These are phyloP conservation scores for Aphanomyces cochlioides DNA, from an alignment of 352 stramenopile genomes.

Conservation along the genomic window DNA sequence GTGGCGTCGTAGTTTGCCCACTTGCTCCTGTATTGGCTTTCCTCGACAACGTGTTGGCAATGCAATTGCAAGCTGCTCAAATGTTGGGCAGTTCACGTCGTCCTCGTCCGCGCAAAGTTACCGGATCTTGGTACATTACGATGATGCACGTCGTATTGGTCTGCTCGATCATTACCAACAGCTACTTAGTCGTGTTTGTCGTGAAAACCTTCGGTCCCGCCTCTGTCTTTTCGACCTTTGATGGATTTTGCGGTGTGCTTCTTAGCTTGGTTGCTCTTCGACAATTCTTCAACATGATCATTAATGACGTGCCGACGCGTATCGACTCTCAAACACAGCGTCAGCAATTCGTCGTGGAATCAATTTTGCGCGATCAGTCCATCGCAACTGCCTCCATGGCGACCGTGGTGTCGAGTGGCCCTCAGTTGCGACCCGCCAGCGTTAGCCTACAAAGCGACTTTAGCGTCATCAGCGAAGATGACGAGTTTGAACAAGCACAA, in stretches of 20 bases:
- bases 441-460: not conserved
- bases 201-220: constrained; percentile 31
- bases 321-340: constrained; percentile 72
- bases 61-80: constrained; percentile 85
- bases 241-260: constrained; percentile 78
- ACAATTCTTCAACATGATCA: constrained; percentile 63
- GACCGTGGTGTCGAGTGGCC: too few relatives aligned
- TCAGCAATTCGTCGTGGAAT: constrained; percentile 51
- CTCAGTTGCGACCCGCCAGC: constrained; percentile 4
- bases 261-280: constrained; percentile 81
- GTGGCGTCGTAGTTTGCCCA: constrained; percentile 91
- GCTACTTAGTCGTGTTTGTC: constrained; percentile 90
- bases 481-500: not conserved
- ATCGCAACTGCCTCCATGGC: not conserved
- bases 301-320: constrained; percentile 69
- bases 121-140: constrained; percentile 13
- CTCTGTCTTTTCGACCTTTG: constrained; percentile 41
- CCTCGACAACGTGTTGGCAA: constrained; percentile 91
- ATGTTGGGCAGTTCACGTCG: constrained; percentile 76
- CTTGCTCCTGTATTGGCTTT: constrained; percentile 89
- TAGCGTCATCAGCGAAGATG: constrained; percentile 6
- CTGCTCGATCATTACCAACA: constrained; percentile 91
- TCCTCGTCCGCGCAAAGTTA: constrained; percentile 45
- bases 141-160: constrained; percentile 86
- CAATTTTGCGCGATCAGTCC: constrained; percentile 23